phyloP scores from a whole-genome alignment of 2,329 filamentous ascomycete genomes.

The Arachnopeziza araneosa region DNA sequence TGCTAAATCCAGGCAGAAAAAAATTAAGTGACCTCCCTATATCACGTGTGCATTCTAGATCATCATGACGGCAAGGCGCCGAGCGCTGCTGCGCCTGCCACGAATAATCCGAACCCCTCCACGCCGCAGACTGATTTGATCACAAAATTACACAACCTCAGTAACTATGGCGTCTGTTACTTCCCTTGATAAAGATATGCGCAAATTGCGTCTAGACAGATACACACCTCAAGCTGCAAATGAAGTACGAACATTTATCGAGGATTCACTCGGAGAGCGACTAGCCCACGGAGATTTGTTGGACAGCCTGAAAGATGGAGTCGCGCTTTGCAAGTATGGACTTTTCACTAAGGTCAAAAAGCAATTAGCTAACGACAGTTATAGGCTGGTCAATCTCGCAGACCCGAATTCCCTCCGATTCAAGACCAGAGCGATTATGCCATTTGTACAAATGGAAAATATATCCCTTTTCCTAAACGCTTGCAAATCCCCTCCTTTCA shows the following conservation, averaged over 20 bases:
- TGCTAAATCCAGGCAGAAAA: no score
- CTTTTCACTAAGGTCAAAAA: neutral
- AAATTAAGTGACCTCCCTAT: no score
- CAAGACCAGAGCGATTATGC: constrained; percentile 82
- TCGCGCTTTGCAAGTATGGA: constrained; percentile 82
- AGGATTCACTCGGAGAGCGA: constrained; percentile 68
- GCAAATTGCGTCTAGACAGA: constrained; percentile 83
- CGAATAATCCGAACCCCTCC: neutral
- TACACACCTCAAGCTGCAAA: constrained; percentile 89
- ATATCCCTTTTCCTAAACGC: constrained; percentile 92
- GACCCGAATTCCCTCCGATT: constrained; percentile 76
- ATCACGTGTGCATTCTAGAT: neutral
- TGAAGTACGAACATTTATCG: constrained; percentile 82
- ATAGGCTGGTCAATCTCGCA: constrained; percentile 71
- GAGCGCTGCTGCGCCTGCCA: neutral
- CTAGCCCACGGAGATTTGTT: constrained; percentile 72
- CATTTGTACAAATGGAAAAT: constrained; percentile 99
- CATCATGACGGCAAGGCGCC: neutral
- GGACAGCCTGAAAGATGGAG: constrained; percentile 82
- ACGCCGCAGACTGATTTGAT: neutral
- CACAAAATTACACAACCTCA: neutral
- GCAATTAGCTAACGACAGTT: constrained; percentile 3
- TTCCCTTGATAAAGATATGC: constrained; percentile 92
- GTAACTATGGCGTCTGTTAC: constrained; percentile 79
- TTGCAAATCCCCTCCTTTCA: constrained; percentile 78